Base-by-base conservation (phyloP, 768 basidiomycete genomes). In the Inosperma sp. region DNA sequence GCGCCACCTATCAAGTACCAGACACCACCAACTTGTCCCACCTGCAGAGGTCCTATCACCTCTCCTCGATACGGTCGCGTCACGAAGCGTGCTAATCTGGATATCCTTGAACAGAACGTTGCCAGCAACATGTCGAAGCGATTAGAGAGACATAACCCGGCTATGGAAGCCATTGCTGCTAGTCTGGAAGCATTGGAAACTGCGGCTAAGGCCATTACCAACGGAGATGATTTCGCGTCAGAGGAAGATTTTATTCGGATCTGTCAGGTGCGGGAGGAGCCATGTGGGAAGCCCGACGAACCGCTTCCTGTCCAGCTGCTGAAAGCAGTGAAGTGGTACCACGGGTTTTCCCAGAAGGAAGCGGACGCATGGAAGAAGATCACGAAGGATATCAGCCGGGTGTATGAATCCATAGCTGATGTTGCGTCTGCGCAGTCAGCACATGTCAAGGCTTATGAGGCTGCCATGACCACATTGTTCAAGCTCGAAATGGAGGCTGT, bases 91-190 rank as follows among this genome's bases (percentile, higher is more conserved):
- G 81, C 83, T 0, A 73, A 76, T 41, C 65, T 88, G 37, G 83
- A 85, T 52, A 78, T 86, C 8, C 56, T 84, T 49, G 85, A 87
- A 57, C 72, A 73, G 48, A 85, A 86, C 53, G 72, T 84, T 19
- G 78, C 78, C 0, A 71, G 69, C 31, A 66, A 65, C 16, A 79
- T 82, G 77, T 75, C 78, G 0, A 61, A 62, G 21, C 65, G 30
- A 48, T 31, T 56, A 2, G 47, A 52, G 25, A 36, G 2, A 8
- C 46, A 43, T 23, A 33, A 26, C 2, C 51, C 46, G 10, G 7
- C 19, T 14, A 27, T 56, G 26, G 51, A 44, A 23, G 31, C 26
- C 8, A 46, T 52, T 25, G 33, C 36, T 6, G 26, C 33, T 16
- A 30, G 33, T 4, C 21, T 52, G 7, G 27, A 36, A 5, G 34